phyloP scores from a whole-genome alignment of 306 rosid species.

The Cyamopsis tetragonoloba region DNA sequence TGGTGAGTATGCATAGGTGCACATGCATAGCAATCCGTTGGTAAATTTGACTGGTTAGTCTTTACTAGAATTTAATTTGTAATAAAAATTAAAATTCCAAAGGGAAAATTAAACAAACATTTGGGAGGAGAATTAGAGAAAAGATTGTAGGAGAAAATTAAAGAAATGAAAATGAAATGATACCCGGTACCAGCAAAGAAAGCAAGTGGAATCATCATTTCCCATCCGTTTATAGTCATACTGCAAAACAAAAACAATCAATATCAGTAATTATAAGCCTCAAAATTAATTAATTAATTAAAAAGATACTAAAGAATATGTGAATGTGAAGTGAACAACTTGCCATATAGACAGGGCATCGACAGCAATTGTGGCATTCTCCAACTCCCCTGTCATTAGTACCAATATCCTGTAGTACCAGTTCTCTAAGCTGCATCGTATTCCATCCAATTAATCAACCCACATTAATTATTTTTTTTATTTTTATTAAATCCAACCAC shows the following conservation, averaged over 20 bases:
- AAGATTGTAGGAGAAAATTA: too few relatives aligned
- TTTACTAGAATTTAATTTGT: too few relatives aligned
- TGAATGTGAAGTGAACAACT: not conserved
- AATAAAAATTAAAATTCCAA: not conserved
- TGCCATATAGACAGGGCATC: conserved; percentile 81
- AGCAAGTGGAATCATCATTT: conserved; percentile 75
- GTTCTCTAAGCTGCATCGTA: conserved; percentile 53
- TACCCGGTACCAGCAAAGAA: conserved; percentile 83
- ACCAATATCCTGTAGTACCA: conserved; percentile 71
- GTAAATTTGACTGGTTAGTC: too few relatives aligned
- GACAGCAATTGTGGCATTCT: conserved; percentile 60
- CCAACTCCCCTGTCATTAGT: conserved; percentile 62
- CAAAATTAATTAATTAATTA: not conserved
- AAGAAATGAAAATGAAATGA: not conserved
- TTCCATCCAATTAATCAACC: not conserved
- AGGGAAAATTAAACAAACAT: too few relatives aligned
- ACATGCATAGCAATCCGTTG: too few relatives aligned
- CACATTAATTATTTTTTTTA: too few relatives aligned
- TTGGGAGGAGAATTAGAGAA: too few relatives aligned
- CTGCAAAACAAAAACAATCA: conserved; percentile 33
- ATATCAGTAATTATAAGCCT: not conserved
- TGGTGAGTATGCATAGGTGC: too few relatives aligned
- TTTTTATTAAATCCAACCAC: too few relatives aligned
- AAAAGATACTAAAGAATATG: not conserved
- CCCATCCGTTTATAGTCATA: conserved; percentile 80